phyloP scores from a whole-genome alignment of 805 yeast species.

The Metschnikowia henanensis region DNA sequence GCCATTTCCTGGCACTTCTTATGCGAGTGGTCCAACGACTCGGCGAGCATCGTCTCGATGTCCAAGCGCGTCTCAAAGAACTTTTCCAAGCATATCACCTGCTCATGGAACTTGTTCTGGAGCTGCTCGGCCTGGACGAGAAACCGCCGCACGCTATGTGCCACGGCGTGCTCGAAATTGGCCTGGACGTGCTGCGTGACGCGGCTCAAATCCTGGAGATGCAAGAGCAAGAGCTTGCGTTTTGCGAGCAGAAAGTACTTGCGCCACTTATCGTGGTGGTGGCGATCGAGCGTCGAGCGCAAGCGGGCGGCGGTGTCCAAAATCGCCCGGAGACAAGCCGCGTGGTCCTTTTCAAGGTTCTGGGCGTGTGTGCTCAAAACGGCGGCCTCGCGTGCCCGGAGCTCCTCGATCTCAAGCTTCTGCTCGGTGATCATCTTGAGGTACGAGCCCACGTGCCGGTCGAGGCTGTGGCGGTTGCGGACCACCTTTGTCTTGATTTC shows the following conservation, averaged over 20 bases:
- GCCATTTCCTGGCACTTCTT: constrained; percentile 51
- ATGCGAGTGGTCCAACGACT: constrained; percentile 47
- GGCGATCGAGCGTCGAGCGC: constrained; percentile 39
- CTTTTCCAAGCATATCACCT: constrained; percentile 52
- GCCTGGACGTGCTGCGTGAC: constrained; percentile 2
- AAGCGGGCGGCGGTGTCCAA: constrained; percentile 45
- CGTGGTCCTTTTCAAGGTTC: constrained; percentile 33
- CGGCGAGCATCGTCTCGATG: constrained; percentile 49
- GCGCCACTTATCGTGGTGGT: constrained; percentile 45
- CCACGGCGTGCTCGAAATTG: not conserved
- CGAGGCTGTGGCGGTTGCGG: constrained; percentile 72
- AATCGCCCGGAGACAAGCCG: constrained; percentile 39
- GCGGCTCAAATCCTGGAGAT: constrained; percentile 10
- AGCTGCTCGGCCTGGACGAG: constrained; percentile 27
- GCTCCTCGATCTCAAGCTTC: constrained; percentile 67
- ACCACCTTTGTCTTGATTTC: constrained; percentile 80
- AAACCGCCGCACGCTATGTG: constrained; percentile 5
- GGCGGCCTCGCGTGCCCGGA: constrained; percentile 53
- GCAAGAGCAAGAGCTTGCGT: constrained; percentile 34
- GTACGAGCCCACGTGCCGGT: constrained; percentile 83
- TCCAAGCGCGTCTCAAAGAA: constrained; percentile 51
- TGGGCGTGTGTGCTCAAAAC: constrained; percentile 40
- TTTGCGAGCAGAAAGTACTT: constrained; percentile 47
- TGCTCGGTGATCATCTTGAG: constrained; percentile 83
- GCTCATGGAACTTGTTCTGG: constrained; percentile 35